phyloP scores from a whole-genome alignment of 352 stramenopile genomes.

The Pythium guiyangense region DNA sequence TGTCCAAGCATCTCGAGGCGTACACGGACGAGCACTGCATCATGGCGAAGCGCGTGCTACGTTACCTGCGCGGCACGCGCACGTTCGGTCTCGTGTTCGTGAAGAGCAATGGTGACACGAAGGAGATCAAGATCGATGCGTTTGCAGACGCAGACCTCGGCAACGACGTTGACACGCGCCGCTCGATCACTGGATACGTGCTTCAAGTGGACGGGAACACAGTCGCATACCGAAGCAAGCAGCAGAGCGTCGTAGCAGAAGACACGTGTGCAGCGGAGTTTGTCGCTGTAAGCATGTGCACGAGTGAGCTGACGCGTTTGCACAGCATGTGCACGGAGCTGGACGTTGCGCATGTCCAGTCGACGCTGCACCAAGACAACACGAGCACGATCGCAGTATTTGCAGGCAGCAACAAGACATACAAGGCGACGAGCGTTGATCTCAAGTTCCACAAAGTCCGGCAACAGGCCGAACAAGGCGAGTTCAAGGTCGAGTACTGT shows the following conservation, averaged over 20 bases:
- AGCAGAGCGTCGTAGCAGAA: no score
- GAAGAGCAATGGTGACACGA: no score
- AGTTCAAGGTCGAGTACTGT: neutral
- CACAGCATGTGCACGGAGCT: slow-evolving; percentile 81
- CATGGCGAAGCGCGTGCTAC: neutral
- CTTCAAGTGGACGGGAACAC: neutral
- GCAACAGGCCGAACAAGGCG: neutral
- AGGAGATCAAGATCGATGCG: neutral
- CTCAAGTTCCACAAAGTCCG: neutral
- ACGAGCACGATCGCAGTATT: neutral
- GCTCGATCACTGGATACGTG: neutral
- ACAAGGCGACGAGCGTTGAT: neutral
- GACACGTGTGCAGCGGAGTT: neutral
- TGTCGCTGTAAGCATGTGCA: slow-evolving; percentile 35
- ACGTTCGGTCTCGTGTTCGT: no score
- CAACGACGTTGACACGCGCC: neutral
- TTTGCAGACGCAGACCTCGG: neutral
- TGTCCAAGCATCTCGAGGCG: neutral
- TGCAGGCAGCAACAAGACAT: slow-evolving; percentile 72
- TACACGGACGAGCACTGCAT: neutral
- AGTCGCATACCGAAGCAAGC: neutral
- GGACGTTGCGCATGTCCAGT: slow-evolving; percentile 15
- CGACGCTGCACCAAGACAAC: neutral
- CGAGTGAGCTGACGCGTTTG: slow-evolving; percentile 45
- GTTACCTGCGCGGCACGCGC: neutral